Conservation (phyloP, 2,329 filamentous ascomycete genomes). For the Didymella arachidicola region DNA sequence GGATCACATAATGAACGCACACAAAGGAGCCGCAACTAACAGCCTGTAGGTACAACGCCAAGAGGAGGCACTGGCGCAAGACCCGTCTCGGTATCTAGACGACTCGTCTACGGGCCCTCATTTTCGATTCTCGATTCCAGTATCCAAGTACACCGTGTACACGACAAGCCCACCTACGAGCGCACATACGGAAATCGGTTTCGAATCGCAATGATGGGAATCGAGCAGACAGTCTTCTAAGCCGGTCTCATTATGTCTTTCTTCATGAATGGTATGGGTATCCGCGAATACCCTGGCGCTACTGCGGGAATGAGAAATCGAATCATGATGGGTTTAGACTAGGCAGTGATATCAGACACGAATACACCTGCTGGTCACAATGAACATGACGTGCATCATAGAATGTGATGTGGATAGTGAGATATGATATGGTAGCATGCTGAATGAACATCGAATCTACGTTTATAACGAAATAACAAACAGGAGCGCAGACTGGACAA, state of each 20-base stretch:
- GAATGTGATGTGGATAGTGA: slow-evolving; percentile 10
- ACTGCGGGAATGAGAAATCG: slow-evolving; percentile 47
- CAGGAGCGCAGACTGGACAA: not conserved
- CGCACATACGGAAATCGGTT: slow-evolving; percentile 43
- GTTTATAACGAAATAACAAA: not conserved
- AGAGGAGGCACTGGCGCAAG: slow-evolving; percentile 99
- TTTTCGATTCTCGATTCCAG: slow-evolving; percentile 44
- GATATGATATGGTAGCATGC: not conserved
- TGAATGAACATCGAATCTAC: not conserved
- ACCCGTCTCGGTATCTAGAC: slow-evolving; percentile 97
- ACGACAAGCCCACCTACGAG: slow-evolving; percentile 35
- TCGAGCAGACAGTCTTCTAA: slow-evolving; percentile 33
- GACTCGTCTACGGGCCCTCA: slow-evolving; percentile 57
- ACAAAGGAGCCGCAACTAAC: slow-evolving; percentile 22
- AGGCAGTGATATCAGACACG: slow-evolving; percentile 45
- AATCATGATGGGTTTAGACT: slow-evolving; percentile 48
- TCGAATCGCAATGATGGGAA: slow-evolving; percentile 34
- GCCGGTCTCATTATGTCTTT: slow-evolving; percentile 28
- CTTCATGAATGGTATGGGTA: slow-evolving; percentile 25
- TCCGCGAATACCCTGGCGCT: slow-evolving; percentile 45
- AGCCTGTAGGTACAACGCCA: slow-evolving; percentile 91
- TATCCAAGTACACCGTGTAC: slow-evolving; percentile 23
- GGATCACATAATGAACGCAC: not conserved
- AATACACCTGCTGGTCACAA: slow-evolving; percentile 46
- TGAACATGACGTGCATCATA: slow-evolving; percentile 23